phyloP scores from a whole-genome alignment of 108 stramenopile genomes.

The Pseudonitzschia pungens region DNA sequence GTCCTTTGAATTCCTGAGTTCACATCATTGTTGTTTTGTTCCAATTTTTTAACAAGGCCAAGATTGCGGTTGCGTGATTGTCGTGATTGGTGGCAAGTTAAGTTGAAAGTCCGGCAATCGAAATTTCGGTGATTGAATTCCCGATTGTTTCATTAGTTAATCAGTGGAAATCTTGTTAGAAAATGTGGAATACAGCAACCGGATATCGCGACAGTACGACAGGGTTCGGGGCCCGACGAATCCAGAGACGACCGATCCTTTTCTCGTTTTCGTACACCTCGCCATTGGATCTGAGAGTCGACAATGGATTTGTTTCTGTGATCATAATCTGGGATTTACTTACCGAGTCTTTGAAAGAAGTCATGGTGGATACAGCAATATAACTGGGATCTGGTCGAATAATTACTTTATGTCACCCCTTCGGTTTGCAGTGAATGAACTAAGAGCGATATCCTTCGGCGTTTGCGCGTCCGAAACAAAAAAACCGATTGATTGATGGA shows the following conservation, averaged over 20 bases:
- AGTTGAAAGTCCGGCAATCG: too few species aligned
- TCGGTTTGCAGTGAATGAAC: not conserved
- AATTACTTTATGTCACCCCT: not conserved
- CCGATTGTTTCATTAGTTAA: not conserved
- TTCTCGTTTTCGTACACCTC: too few species aligned
- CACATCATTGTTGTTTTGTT: too few species aligned
- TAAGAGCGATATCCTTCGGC: not conserved
- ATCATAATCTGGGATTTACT: constrained; percentile 21
- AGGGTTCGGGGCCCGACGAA: not conserved
- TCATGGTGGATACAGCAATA: constrained; percentile 33
- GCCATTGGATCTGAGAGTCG: too few species aligned
- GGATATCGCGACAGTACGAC: not conserved
- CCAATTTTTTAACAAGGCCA: too few species aligned
- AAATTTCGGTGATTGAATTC: too few species aligned
- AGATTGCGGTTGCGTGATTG: too few species aligned
- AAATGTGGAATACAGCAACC: not conserved
- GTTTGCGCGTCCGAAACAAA: not conserved
- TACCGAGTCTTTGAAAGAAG: constrained; percentile 75
- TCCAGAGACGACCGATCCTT: not conserved
- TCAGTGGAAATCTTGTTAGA: not conserved
- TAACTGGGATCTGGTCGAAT: not conserved
- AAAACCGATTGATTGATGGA: not conserved
- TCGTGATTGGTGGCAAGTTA: too few species aligned
- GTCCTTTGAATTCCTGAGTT: constrained; percentile 82
- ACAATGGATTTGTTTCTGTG: not conserved